Percentiles rank a stretch among this genome's conserved stretches.
These are phyloP conservation scores for Phragmites australis DNA, from an alignment of 176 grass and related monocot genomes.

Conservation along the genomic window DNA sequence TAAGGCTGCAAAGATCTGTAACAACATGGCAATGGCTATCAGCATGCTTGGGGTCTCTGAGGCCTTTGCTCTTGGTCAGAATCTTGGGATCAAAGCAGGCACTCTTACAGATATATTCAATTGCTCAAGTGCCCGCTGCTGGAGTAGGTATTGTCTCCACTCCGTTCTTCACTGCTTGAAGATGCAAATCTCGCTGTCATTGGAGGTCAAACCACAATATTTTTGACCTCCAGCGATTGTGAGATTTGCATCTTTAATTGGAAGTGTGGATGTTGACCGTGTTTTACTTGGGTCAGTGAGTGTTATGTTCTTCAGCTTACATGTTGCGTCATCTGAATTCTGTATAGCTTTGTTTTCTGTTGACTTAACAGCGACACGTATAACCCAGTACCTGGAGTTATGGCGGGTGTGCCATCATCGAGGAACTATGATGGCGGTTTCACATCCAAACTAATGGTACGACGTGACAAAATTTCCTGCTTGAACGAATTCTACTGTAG, in stretches of 20 bases:
- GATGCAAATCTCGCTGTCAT: too few species aligned
- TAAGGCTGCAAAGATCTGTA: conserved; percentile 96
- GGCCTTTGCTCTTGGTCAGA: conserved; percentile 92
- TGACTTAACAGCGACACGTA: conserved; percentile 66
- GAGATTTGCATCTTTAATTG: background rate
- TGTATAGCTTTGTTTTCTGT: background rate
- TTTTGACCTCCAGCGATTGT: background rate
- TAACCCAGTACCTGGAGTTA: conserved; percentile 95
- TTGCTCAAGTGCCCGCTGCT: conserved; percentile 92
- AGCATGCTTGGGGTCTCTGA: conserved; percentile 93
- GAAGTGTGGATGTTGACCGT: background rate
- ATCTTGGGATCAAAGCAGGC: conserved; percentile 77
- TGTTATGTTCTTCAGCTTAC: background rate
- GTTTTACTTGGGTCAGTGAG: background rate
- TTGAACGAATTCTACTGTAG: background rate
- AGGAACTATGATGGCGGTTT: conserved; percentile 91
- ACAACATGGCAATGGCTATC: conserved; percentile 94
- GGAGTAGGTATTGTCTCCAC: conserved; percentile 73
- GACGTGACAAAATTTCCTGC: background rate
- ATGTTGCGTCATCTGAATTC: conserved; percentile 28
- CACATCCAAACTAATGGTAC: conserved; percentile 90
- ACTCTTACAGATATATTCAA: conserved; percentile 89
- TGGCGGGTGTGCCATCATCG: conserved; percentile 71
- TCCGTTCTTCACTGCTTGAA: background rate
- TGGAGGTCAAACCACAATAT: too few species aligned